Base-by-base conservation (phyloP, 2,329 filamentous ascomycete species). In the Neopestalotiopsis clavispora region DNA sequence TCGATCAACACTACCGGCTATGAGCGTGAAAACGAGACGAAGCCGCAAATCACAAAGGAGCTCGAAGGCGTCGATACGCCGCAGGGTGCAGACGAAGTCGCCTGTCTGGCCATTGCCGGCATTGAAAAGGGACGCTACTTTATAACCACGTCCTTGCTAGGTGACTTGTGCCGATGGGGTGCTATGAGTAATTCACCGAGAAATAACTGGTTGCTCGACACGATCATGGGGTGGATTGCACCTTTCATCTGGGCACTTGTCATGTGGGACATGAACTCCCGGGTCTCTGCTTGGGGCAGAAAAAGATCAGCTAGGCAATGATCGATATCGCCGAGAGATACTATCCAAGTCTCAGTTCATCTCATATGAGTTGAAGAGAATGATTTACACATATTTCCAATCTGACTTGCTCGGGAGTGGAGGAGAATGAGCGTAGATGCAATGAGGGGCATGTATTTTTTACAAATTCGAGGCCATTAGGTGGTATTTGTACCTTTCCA, bases 91-190 rank as follows among this genome's bases (percentile, higher is more conserved):
- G 90, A 95, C 1, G 86, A 92, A 69, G 93, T 95, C 32, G 95
- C 95, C 1, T 80, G 80, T 4, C 84, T 84, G n/a, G 85, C 92
- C 1, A 89, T 98, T 65, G 83, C 83, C 62, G 93, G 91, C 0
- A 80, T 98, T 62, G 94, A 97, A 79, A 89, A 82, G 42, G 95
- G 95, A 0, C 86, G 94, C 42, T 95, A 92, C 78, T 86, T 94
- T 74, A 87, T 97, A 34, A 90, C 92, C 0, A 92, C 94, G 13
- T 91, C 89, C 69, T 88, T 90, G 71, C 76, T 97, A 64, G 92
- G 91, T 1, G 80, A 87, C 67, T 74, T 93, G 69, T 93, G 97
- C 91, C 89, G 91, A 72, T 90, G 86, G 74, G 82, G 83, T 38
- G 77, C 81, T 34, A 78, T 89, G 74, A 87, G 88, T 10, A 86